Evolutionary conservation across 768 basidiomycete species (phyloP), one percentile per base, ranked within the genome.

Genomic region (Ramaria rubella): DNA sequence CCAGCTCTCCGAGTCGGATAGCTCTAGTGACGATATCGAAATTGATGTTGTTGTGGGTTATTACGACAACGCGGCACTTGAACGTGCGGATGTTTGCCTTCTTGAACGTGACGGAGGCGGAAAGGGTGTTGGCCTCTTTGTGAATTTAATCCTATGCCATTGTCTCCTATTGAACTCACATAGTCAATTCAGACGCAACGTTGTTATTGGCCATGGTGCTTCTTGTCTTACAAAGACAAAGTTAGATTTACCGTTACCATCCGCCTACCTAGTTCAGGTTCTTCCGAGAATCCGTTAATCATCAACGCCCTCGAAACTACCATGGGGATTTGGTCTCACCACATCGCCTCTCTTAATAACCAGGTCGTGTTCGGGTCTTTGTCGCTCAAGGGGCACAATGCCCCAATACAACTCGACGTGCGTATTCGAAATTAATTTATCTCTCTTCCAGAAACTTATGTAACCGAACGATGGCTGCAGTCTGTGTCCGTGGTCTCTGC

Each of bases 271-370:
- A 46, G 44, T 11, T 53, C 62, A 1, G 59, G 15, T 4, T 60
- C 49, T 5, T 52, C 61, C 14, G 45, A 59, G 19, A 40, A 44
- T 7, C 66, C 68, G 19, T 61, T 72, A 5, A 52, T 60, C 3
- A 70, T 83, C 60, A 72, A 75, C 49, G 63, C 61, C 4, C 71
- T 82, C 26, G 69, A 73, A 56, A 80, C 79, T 4, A 64, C 70
- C 33, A 54, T 79, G 31, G 69, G 68, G 12, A 71, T 73, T 58
- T 77, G 73, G 40, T 51, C 43, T 30, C 74, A 81, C 19, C 56
- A 59, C 12, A 51, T 82, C 3, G 69, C 61, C 0, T 64, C 70
- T 11, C 63, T 80, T 14, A 59, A 59, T 21, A 60, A 65, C 23
- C 63, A 64, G 2, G 67, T 75, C 11, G 15, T 17, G 0, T 80